phyloP scores from a whole-genome alignment of 257 asterid species.

The Salvia miltiorrhiza region DNA sequence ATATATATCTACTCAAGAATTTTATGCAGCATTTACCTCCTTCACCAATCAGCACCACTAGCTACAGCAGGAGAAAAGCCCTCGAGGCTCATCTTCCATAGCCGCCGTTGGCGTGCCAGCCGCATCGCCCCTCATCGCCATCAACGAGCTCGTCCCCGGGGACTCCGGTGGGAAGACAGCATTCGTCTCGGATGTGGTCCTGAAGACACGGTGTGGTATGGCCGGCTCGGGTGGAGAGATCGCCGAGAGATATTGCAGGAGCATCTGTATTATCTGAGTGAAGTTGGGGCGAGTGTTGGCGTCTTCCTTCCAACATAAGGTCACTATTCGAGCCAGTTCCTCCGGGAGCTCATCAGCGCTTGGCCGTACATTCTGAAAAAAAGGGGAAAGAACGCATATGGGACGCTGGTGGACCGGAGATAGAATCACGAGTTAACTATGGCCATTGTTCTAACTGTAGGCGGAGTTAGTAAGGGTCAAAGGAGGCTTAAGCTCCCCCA shows the following conservation, averaged over 20 bases:
- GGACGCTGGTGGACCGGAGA: background rate
- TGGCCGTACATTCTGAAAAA: constrained; percentile 78
- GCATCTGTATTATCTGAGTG: constrained; percentile 90
- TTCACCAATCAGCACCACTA: constrained; percentile 24
- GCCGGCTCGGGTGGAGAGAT: constrained; percentile 67
- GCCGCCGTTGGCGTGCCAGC: constrained; percentile 38
- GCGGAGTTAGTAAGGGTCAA: too few species aligned
- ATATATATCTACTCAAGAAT: background rate
- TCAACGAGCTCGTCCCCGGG: constrained; percentile 88
- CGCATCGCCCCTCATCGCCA: constrained; percentile 57
- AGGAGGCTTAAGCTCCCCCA: too few species aligned
- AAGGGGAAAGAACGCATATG: background rate
- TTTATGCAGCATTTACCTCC: constrained; percentile 6
- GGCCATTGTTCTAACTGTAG: too few species aligned
- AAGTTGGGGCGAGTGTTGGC: constrained; percentile 84
- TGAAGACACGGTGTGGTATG: constrained; percentile 50
- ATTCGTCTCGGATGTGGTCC: constrained; percentile 39
- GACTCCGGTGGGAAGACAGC: constrained; percentile 80
- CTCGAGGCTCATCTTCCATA: constrained; percentile 43
- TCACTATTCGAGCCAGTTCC: constrained; percentile 72
- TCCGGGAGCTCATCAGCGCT: constrained; percentile 76
- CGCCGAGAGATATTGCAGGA: constrained; percentile 64
- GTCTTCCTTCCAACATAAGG: constrained; percentile 93
- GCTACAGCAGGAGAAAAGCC: constrained; percentile 73
- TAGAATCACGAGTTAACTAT: background rate